These are phyloP conservation scores for Neospora caninum DNA, from an alignment of 169 alveolate species.

Conservation along the genomic window DNA sequence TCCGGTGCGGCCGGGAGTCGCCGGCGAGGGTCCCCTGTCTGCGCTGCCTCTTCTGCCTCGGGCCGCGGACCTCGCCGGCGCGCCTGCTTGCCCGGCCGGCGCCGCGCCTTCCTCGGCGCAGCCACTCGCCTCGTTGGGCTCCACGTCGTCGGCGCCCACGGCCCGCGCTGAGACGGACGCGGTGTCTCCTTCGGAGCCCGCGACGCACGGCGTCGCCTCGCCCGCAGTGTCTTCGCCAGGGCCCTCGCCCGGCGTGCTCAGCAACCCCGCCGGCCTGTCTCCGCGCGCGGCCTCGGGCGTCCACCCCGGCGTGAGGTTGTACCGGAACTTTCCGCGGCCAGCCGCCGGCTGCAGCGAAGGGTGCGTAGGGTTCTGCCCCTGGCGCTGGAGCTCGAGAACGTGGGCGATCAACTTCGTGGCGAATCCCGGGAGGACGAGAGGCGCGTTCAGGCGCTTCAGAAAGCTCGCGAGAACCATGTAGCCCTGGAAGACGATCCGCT, in stretches of 20 bases:
- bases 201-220: background rate
- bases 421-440: background rate
- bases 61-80: background rate
- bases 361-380: background rate
- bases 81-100: background rate
- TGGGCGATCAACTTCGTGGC: background rate
- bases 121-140: background rate
- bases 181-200: background rate
- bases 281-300: background rate
- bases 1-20: background rate
- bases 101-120: background rate
- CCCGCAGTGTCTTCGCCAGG: background rate
- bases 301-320: background rate
- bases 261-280: background rate
- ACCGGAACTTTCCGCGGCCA: background rate
- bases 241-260: background rate
- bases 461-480: conserved; percentile 20
- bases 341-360: background rate
- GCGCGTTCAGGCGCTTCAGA: conserved; percentile 2
- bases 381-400: background rate
- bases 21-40: background rate
- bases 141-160: background rate
- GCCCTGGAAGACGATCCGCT: background rate
- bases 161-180: background rate
- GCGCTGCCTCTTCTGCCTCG: background rate